Percentiles rank a stretch among this genome's conserved stretches.
phyloP scores from a whole-genome alignment of 768 basidiomycete species.

The Amanita exitialis region DNA sequence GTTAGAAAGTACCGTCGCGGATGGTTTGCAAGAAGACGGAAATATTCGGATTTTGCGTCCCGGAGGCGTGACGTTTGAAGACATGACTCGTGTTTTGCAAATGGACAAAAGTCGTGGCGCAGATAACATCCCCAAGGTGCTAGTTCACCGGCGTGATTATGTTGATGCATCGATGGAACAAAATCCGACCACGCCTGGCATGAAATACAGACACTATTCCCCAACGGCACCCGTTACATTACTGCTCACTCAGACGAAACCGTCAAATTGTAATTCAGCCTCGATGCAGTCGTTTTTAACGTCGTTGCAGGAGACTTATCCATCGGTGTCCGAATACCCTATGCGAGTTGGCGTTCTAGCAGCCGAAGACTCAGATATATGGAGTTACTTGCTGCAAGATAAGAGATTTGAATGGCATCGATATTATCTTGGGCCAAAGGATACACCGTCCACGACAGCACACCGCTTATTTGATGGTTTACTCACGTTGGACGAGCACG shows the following conservation, averaged over 20 bases:
- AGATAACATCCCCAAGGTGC: constrained; percentile 38
- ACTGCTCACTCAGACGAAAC: constrained; percentile 40
- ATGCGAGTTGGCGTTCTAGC: constrained; percentile 63
- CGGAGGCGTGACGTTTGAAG: constrained; percentile 88
- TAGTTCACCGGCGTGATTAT: constrained; percentile 78
- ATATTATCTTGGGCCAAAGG: constrained; percentile 39
- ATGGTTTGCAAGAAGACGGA: constrained; percentile 71
- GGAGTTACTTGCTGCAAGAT: constrained; percentile 19
- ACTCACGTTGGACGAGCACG: constrained; percentile 63
- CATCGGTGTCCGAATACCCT: constrained; percentile 11
- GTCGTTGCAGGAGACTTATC: constrained; percentile 20
- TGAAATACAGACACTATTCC: constrained; percentile 98
- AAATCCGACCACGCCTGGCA: constrained; percentile 91
- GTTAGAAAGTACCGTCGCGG: constrained; percentile 92
- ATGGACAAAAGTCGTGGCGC: constrained; percentile 21
- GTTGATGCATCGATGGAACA: constrained; percentile 56
- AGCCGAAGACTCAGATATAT: constrained; percentile 45
- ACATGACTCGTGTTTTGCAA: constrained; percentile 53
- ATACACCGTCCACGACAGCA: constrained; percentile 60
- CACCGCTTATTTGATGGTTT: constrained; percentile 83
- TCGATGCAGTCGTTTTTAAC: constrained; percentile 27
- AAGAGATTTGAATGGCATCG: constrained; percentile 42
- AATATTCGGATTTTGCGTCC: constrained; percentile 77
- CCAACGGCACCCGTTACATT: constrained; percentile 82
- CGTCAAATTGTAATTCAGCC: constrained; percentile 25